A percentile compares a stretch with the other conserved stretches of the same genome.
Conservation (phyloP, 1,139 yeast genomes). For the Hansenula anomala region DNA sequence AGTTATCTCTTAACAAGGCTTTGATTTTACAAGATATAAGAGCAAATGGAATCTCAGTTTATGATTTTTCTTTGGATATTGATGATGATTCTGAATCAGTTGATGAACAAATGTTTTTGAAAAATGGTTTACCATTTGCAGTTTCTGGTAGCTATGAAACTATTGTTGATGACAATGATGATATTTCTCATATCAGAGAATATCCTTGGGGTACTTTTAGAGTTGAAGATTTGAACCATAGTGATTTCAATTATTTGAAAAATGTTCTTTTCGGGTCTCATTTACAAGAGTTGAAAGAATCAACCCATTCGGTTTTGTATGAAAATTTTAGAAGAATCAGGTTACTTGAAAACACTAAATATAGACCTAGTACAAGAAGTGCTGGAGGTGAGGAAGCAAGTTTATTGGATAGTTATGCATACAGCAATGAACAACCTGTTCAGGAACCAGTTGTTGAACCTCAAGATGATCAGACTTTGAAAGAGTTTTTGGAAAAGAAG, state of each 20-base stretch:
- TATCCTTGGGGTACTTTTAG: constrained; percentile 42
- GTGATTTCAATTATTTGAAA: constrained; percentile 63
- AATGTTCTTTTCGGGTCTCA: constrained; percentile 72
- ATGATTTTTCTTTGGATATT: constrained; percentile 35
- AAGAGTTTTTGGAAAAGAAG: constrained; percentile 17
- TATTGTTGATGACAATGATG: constrained; percentile 23
- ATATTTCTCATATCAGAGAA: constrained; percentile 29
- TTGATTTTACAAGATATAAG: constrained; percentile 40
- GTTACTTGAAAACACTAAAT: constrained; percentile 27
- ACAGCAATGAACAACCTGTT: constrained; percentile 1
- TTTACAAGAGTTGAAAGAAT: constrained; percentile 68
- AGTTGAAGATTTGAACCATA: constrained; percentile 50
- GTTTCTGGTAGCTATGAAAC: constrained; percentile 37
- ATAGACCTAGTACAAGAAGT: background rate
- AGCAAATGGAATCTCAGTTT: constrained; percentile 40
- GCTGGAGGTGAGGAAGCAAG: constrained; percentile 3
- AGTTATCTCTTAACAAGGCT: constrained; percentile 38
- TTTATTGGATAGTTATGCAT: constrained; percentile 1
- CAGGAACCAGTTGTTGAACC: background rate
- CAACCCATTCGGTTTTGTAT: constrained; percentile 62
- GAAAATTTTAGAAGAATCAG: constrained; percentile 72
- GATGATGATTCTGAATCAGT: constrained; percentile 26
- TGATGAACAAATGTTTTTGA: constrained; percentile 20
- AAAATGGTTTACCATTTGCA: constrained; percentile 43
- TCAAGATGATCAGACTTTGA: constrained; percentile 10